phyloP scores from a whole-genome alignment of 345 rosid species.

The Populus pruinosa region DNA sequence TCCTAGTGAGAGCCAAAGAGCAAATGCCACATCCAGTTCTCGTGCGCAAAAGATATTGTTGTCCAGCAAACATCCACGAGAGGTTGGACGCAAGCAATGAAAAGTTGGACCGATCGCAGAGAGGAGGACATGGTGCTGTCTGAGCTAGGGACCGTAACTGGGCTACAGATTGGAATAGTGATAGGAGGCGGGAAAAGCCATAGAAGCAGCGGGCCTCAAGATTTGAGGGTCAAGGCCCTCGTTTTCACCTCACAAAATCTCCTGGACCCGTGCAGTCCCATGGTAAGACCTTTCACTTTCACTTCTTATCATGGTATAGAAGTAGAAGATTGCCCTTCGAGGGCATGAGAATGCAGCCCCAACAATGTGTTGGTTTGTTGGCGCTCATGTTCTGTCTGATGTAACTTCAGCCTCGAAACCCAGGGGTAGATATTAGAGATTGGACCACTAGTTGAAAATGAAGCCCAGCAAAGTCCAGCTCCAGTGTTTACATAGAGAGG shows the following conservation, averaged over 20 bases:
- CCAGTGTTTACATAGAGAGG: too few relatives aligned
- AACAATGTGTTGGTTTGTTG: conserved; percentile 15
- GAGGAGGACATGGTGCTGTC: not conserved
- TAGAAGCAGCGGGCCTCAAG: not conserved
- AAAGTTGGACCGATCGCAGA: not conserved
- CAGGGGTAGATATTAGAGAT: not conserved
- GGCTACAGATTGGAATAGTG: not conserved
- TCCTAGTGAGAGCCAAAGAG: not conserved
- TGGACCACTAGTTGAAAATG: not conserved
- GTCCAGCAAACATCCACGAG: not conserved
- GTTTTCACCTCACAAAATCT: not conserved
- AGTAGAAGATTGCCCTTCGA: not conserved
- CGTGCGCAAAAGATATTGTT: not conserved
- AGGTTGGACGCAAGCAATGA: not conserved
- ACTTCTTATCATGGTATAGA: not conserved
- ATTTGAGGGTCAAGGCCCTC: not conserved
- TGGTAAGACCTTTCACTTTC: not conserved
- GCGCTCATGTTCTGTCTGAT: not conserved
- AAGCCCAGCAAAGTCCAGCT: not conserved
- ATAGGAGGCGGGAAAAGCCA: not conserved
- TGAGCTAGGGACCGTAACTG: not conserved
- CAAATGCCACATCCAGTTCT: conserved; percentile 14
- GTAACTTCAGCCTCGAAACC: not conserved
- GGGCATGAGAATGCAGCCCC: not conserved
- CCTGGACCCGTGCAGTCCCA: not conserved